Evolutionary conservation across 768 basidiomycete species (phyloP), one percentile per base, ranked within the genome.

Genomic region (Amanita phalloides): DNA sequence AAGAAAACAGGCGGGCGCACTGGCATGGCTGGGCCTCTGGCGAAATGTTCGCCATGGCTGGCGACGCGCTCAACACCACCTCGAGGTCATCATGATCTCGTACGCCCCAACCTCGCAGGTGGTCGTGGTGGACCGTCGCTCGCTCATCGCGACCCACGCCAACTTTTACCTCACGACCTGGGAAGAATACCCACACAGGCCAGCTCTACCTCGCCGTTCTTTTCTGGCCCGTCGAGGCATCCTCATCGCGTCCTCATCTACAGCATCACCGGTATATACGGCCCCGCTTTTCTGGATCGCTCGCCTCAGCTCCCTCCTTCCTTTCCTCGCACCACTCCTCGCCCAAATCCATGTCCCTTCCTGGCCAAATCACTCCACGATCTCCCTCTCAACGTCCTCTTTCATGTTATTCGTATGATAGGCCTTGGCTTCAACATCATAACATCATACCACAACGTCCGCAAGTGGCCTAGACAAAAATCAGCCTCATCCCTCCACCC

Each of bases 41-140:
- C 14, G 90, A 99, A 66, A 85, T 98, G 83, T 99, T 99, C 65
- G 96, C 63, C 96, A 98, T 66, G 95, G 93, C 85, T 93, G 89
- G 89, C 61, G 92, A 95, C 62, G 93, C 94, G 0, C 73, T 99
- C 57, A 97, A 97, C 62, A 98, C 95, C 0, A 95, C 91, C 78
- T 99, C 23, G 95, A 93, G 67, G 86, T 83, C 53, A 76, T 97
- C 54, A 77, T 99, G 38, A 78, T 80, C 5, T 72, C 82, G 6
- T 80, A 87, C 25, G 94, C 96, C 0, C 78, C 41, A 94, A 95
- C 58, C 74, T 97, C 20, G 90, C 10, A 75, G 93, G 17, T 92
- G 93, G 17, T 92, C 90, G 0, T 98, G 96, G 93, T 98, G 93
- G 95, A 97, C 93, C 0, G 84, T 98, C 32, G 79, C 86, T 86